Percentiles rank a stretch among this genome's conserved stretches.
Conservation (phyloP, 139 green algal genomes). For the Chlamydomonas eustigma region DNA sequence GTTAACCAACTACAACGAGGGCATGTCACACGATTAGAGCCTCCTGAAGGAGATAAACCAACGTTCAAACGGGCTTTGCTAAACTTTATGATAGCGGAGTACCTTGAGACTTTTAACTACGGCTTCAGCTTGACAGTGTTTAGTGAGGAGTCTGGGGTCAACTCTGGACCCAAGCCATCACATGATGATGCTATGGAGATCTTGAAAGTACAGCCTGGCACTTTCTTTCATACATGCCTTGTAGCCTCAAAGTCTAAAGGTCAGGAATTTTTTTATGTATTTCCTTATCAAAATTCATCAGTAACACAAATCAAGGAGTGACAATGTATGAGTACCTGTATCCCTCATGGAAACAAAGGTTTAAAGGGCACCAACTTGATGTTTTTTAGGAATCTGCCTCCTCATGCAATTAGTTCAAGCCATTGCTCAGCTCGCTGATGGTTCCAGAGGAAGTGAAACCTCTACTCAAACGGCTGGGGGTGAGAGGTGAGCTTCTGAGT, state of each 20-base stretch:
- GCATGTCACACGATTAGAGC: conserved; percentile 16
- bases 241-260: conserved; percentile 23
- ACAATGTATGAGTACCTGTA: background rate
- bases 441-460: conserved; percentile 11
- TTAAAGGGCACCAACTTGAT: no score
- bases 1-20: conserved; percentile 38
- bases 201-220: conserved; percentile 21
- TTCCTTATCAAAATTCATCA: no score
- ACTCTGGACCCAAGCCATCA: background rate
- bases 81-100: conserved; percentile 50
- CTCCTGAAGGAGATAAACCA: conserved; percentile 17
- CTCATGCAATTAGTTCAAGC: conserved; percentile 28
- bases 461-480: conserved; percentile 22
- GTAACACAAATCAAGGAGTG: background rate
- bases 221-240: conserved; percentile 20
- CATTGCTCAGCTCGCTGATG: conserved; percentile 14
- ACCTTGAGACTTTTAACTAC: conserved; percentile 35
- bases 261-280: no score
- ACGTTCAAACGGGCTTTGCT: conserved; percentile 32
- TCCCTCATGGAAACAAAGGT: background rate
- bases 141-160: conserved; percentile 34
- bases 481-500: conserved; percentile 31
- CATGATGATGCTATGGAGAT: conserved; percentile 33
- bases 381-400: conserved; percentile 8
- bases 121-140: conserved; percentile 56